Evolutionary conservation across 1,139 yeast genomes (phyloP).

Genomic region (Sugiyamaella grinbergsii): DNA sequence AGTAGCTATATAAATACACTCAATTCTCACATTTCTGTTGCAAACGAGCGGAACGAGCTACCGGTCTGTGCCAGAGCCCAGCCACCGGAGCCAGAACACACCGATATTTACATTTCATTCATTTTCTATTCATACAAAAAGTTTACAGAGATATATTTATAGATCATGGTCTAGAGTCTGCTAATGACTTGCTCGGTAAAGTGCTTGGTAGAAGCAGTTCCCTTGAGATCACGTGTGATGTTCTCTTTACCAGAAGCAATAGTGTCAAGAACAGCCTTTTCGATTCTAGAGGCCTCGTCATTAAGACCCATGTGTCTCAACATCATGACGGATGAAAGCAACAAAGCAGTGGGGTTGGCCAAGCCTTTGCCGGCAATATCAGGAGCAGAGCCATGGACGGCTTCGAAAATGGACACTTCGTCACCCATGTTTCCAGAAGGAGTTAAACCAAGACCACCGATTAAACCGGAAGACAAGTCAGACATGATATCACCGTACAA

Average conservation of each 20-base stretch:
- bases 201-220: conserved; percentile 82
- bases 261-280: conserved; percentile 84
- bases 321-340: conserved; percentile 97
- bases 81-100: conserved; percentile 12
- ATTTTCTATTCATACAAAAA: conserved; percentile 19
- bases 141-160: conserved; percentile 2
- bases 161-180: conserved; percentile 44
- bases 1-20: background rate
- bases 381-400: conserved; percentile 99
- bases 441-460: conserved; percentile 97
- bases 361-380: conserved; percentile 97
- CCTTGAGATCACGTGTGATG: conserved; percentile 96
- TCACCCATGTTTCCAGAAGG: conserved; percentile 99
- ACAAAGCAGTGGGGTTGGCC: conserved; percentile 97
- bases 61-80: conserved; percentile 17
- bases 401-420: conserved; percentile 95
- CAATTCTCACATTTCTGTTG: too few relatives aligned
- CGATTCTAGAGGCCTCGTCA: conserved; percentile 78
- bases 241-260: conserved; percentile 92
- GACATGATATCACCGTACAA: conserved; percentile 97
- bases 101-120: conserved; percentile 10
- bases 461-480: conserved; percentile 93
- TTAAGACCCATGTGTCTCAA: conserved; percentile 95
- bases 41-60: conserved; percentile 12
- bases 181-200: conserved; percentile 81